Base-by-base conservation (phyloP, 2,329 filamentous ascomycete species). In the Colletotrichum orbiculare region DNA sequence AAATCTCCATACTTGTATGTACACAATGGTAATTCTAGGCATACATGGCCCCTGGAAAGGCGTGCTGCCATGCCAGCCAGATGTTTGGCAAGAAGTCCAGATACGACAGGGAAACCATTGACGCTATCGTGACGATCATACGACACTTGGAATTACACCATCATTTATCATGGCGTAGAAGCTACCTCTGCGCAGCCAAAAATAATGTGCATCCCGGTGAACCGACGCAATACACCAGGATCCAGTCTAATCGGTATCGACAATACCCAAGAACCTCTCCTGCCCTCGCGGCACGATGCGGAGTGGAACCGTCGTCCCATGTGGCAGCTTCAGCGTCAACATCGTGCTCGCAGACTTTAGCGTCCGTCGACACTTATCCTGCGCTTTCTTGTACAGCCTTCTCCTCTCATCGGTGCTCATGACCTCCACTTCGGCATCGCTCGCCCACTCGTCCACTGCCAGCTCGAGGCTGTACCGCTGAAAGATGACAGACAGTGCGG, bases 251-350 rank as follows among this genome's bases (percentile, higher is more conserved):
- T 33, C 49, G 50, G 48, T 43, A 39, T 77, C 71, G 55, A 78
- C 66, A 71, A 78, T 78, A 46, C 76, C 72, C 42, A 86, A 77
- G 77, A 94, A 94, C 71, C 85, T 84, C 82, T 94, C 92, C 68
- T 85, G 77, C 0, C 91, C 91, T 69, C 89, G 87, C 78, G 79
- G 87, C 9, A 92, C 89, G 68, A 95, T 76, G 68, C 91, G 79
- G 45, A 95, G 79, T 0, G 90, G 89, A 39, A 95, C 87, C 59
- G 84, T 80, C 6, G 80, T 79, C 25, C 76, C 80, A n/a, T 79
- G 82, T 37, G 88, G 82, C 75, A 95, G 81, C 78, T 93, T 91
- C 69, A 95, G 79, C 65, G 92, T 94, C 66, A 95, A 83, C 61
- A 92, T 76, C n/a, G 85, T 85, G 35, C 79, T 82, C 70, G 90